Evolutionary conservation across 306 rosid genomes (phyloP).

Genomic region (Fagus crenata): DNA sequence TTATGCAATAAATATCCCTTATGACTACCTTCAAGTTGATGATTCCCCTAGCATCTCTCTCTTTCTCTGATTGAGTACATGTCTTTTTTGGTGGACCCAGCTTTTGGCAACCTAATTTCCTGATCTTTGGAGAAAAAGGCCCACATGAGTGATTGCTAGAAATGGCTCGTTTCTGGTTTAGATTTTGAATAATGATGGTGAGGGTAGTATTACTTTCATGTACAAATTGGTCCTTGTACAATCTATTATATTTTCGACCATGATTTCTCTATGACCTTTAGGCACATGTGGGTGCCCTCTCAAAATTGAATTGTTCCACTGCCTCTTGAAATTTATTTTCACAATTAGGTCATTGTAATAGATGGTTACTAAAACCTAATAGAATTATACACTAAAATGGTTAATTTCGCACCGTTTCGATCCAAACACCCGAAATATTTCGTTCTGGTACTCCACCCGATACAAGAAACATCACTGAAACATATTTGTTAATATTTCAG

Average conservation of each 20-base stretch:
- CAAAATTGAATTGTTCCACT: background rate
- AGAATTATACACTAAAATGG: too few species aligned
- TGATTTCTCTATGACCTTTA: slow-evolving; percentile 15
- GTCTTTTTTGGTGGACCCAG: slow-evolving; percentile 67
- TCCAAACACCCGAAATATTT: too few species aligned
- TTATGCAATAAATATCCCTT: slow-evolving; percentile 47
- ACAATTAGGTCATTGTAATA: background rate
- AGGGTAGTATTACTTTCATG: slow-evolving; percentile 26
- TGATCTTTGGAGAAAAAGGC: slow-evolving; percentile 55
- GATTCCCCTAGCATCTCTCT: slow-evolving; percentile 49
- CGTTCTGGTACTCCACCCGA: too few species aligned
- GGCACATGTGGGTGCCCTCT: slow-evolving; percentile 5
- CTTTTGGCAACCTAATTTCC: slow-evolving; percentile 57
- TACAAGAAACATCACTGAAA: too few species aligned
- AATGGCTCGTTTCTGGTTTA: slow-evolving; percentile 43
- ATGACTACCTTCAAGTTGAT: slow-evolving; percentile 48
- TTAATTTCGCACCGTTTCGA: too few species aligned
- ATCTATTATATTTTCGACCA: slow-evolving; percentile 21
- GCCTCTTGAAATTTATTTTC: background rate
- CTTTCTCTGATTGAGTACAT: slow-evolving; percentile 54
- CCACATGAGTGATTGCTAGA: slow-evolving; percentile 65
- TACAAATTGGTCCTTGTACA: slow-evolving; percentile 26
- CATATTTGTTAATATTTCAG: too few species aligned
- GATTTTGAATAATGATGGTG: slow-evolving; percentile 33
- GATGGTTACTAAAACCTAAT: background rate